These are phyloP conservation scores for Beverwykella pulmonaria DNA, from an alignment of 495 filamentous ascomycete genomes.

Conservation along the genomic window DNA sequence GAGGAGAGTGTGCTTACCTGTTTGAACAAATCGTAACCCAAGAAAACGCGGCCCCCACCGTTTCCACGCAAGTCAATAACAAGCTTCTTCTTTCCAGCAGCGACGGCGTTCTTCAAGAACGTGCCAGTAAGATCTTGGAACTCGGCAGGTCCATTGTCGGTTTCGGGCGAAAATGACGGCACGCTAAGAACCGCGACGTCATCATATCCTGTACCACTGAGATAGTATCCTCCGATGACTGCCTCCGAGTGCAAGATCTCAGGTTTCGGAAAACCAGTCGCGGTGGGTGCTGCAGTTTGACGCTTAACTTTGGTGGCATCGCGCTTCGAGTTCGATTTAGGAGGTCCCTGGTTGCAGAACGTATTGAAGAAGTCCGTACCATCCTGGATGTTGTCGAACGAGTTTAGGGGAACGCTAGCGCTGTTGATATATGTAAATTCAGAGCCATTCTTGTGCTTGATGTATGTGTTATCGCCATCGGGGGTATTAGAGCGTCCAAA, in stretches of 20 bases:
- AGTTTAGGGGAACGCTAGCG: constrained; percentile 41
- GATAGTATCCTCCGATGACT: constrained; percentile 36
- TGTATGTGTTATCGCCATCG: constrained; percentile 45
- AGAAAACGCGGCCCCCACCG: constrained; percentile 30
- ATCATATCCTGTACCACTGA: constrained; percentile 33
- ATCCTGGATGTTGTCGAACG: constrained; percentile 27
- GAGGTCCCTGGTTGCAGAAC: constrained; percentile 34
- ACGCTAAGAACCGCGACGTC: constrained; percentile 39
- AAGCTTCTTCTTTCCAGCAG: constrained; percentile 33
- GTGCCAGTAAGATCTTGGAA: constrained; percentile 32
- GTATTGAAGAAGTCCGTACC: constrained; percentile 24
- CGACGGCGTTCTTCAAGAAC: constrained; percentile 26
- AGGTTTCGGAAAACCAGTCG: constrained; percentile 27
- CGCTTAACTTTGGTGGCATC: constrained; percentile 7
- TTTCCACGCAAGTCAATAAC: constrained; percentile 37
- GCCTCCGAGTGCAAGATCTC: constrained; percentile 18
- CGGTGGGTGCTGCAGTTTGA: constrained; percentile 4
- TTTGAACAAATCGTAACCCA: constrained; percentile 39
- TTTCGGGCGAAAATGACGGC: constrained; percentile 29
- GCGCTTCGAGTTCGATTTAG: constrained; percentile 1
- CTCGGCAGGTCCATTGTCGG: constrained; percentile 6
- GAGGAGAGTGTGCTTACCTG: constrained; percentile 13
- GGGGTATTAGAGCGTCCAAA: background rate
- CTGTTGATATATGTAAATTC: constrained; percentile 43
- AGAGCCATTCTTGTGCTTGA: constrained; percentile 52